phyloP scores from a whole-genome alignment of 1,284 basidiomycete genomes.

The Ganoderma multipileum region DNA sequence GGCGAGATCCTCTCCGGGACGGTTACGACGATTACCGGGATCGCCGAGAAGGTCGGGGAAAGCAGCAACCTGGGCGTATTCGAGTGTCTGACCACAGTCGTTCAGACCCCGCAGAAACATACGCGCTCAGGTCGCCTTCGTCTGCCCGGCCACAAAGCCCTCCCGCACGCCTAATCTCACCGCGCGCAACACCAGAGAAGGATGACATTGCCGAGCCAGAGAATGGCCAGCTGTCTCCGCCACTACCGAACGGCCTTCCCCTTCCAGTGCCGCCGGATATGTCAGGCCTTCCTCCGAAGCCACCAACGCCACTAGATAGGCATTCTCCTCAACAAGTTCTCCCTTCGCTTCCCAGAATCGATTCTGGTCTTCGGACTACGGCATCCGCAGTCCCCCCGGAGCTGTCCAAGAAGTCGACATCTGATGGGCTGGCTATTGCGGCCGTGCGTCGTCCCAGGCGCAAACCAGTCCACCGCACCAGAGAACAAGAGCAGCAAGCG shows the following conservation, averaged over 20 bases:
- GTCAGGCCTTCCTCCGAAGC: slow-evolving; percentile 36
- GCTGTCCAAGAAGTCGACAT: slow-evolving; percentile 6
- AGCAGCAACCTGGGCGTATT: neutral
- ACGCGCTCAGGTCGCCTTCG: slow-evolving; percentile 30
- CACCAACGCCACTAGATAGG: slow-evolving; percentile 43
- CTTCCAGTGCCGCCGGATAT: slow-evolving; percentile 29
- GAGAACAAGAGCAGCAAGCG: slow-evolving; percentile 69
- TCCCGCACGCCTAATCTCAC: slow-evolving; percentile 22
- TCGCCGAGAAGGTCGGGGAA: slow-evolving; percentile 14
- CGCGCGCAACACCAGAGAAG: slow-evolving; percentile 27
- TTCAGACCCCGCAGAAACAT: slow-evolving; percentile 12
- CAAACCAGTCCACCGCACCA: slow-evolving; percentile 55
- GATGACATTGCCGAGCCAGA: slow-evolving; percentile 19
- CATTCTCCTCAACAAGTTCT: slow-evolving; percentile 53
- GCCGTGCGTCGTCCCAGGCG: slow-evolving; percentile 31
- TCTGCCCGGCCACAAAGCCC: slow-evolving; percentile 5
- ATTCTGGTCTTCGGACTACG: slow-evolving; percentile 19
- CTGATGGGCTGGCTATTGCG: slow-evolving; percentile 6
- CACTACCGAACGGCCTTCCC: slow-evolving; percentile 45
- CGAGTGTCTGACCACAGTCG: slow-evolving; percentile 1
- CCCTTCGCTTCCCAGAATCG: slow-evolving; percentile 21
- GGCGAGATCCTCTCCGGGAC: slow-evolving; percentile 20
- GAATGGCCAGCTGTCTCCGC: slow-evolving; percentile 40
- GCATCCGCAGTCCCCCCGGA: slow-evolving; percentile 18
- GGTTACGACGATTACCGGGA: slow-evolving; percentile 29